Evolutionary conservation across 2,329 filamentous ascomycete species (phyloP), one percentile per base, ranked within the genome.

Genomic region (Cordyceps cicadae): DNA sequence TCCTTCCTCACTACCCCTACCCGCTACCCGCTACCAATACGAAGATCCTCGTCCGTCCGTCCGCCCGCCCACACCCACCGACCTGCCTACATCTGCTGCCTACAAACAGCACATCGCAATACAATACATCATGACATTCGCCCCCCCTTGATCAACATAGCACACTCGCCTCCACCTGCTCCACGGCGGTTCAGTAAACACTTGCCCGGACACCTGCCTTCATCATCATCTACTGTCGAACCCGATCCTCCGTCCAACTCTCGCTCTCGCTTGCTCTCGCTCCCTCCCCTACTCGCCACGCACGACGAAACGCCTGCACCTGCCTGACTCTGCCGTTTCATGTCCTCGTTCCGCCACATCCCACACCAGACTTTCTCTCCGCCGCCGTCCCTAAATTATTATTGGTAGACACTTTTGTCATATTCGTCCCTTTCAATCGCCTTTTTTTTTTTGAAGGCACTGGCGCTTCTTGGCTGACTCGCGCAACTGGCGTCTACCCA

Each of bases 111-210:
- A 29, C 46, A 49, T 19, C 19, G 15, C 26, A 55, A 19, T 24
- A n/a, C 39, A 58, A 50, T 58, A 58, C 46, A 58, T 58, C 54
- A 58, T 58, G 45, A 58, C 54, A 50, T 58, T 29, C 29, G 54
- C 34, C 54, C 54, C n/a, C 54, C 19, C 14, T 19, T 7, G 45
- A 7, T 26, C 34, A 11, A 43, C 39, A 17, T 2, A 43, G 6
- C 3, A 43, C 39, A 12, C 34, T 11, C 32, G 11, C 29, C 12
- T 50, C 54, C 46, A 46, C 54, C 9, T 58, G 32, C 46, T 50
- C 21, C 45, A 24, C 46, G 46, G 34, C 11, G 46, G 34, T 12
- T 48, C 26, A 21, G 43, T 49, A 34, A 56, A n/a, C 29, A 26
- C 26, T 17, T 46, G n/a, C 11, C 11, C 15, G 34, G 1, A 19